Base-by-base conservation (phyloP, 768 basidiomycete genomes). In the Suillus occidentalis region DNA sequence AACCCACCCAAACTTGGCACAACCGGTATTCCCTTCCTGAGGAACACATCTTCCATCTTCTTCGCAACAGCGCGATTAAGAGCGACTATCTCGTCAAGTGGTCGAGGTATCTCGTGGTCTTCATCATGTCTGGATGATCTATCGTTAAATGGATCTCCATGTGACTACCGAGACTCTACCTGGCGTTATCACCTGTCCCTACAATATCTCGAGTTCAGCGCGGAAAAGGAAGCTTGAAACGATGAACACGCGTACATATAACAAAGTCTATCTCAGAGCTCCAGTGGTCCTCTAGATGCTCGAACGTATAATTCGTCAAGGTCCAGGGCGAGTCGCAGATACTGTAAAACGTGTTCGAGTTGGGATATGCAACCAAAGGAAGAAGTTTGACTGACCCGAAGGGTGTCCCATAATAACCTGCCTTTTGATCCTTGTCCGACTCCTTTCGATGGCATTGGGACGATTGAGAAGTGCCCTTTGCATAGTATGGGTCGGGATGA, bases 191-290 rank as follows among this genome's bases (percentile, higher is more conserved):
- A 58, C 90, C 90, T 13, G 89, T 91, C 90, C 90, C 89, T 90
- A 65, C 59, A 18, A 50, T 31, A 43, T 25, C 57, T 43, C 61
- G 18, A 20, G 22, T 40, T 67, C 22, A 22, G 20, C 22, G 36
- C 22, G 22, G 42, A 31, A 56, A 43, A 66, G 40, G 55, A 58
- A 55, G 42, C 59, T 31, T 31, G 45, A 65, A 42, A 55, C 28
- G 18, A 31, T 57, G 55, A 22, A 80, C 84, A 70, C 12, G 25
- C 58, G 58, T 72, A 91, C 92, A 95, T 42, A 97, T 82, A 39
- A 97, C 93, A 73, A 96, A 97, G 72, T 97, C 95, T 45, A 97
- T 84, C 70, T 95, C 87, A 65, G 85, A 81, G 49, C 88, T 85
- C 93, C 92, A 95, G 66, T 92, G 83, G 68, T 87, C 82, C 60